These are phyloP conservation scores for Alternaria postmessia DNA, from an alignment of 2,329 filamentous ascomycete genomes.

Conservation along the genomic window DNA sequence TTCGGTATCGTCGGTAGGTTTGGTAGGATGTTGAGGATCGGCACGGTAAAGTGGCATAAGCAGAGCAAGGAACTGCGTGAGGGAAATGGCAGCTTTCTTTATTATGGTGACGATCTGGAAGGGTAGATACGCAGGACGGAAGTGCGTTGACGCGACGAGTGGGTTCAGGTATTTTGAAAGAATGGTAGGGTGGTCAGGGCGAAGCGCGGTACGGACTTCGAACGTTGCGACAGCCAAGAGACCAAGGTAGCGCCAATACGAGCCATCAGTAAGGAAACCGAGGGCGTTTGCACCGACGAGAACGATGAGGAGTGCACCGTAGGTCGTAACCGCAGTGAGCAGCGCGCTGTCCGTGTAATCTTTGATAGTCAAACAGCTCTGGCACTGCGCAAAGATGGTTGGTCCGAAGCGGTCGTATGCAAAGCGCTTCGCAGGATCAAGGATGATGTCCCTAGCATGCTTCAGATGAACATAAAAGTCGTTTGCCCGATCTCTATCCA, in stretches of 20 bases:
- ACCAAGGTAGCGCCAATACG: constrained; percentile 59
- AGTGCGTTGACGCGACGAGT: constrained; percentile 50
- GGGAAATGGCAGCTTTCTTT: constrained; percentile 77
- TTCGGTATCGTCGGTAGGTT: constrained; percentile 39
- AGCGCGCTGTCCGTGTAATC: constrained; percentile 78
- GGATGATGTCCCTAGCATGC: constrained; percentile 84
- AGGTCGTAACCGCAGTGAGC: constrained; percentile 31
- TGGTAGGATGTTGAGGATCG: constrained; percentile 33
- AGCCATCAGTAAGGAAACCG: constrained; percentile 45
- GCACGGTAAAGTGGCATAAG: constrained; percentile 47
- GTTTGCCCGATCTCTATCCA: constrained; percentile 42
- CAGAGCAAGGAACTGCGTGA: constrained; percentile 53
- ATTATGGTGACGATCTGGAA: constrained; percentile 83
- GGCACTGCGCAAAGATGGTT: constrained; percentile 62
- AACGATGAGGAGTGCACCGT: constrained; percentile 38
- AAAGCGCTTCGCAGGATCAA: constrained; percentile 77
- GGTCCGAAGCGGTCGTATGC: constrained; percentile 86
- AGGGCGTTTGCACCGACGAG: constrained; percentile 46
- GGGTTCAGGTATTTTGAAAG: constrained; percentile 59
- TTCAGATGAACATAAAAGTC: constrained; percentile 82
- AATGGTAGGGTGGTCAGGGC: constrained; percentile 56
- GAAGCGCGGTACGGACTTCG: constrained; percentile 66
- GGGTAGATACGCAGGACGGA: constrained; percentile 74
- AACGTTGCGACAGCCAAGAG: constrained; percentile 64
- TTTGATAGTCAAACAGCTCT: constrained; percentile 70